Evolutionary conservation across 2,329 filamentous ascomycete species (phyloP).

Genomic region (Zasmidium cellare): DNA sequence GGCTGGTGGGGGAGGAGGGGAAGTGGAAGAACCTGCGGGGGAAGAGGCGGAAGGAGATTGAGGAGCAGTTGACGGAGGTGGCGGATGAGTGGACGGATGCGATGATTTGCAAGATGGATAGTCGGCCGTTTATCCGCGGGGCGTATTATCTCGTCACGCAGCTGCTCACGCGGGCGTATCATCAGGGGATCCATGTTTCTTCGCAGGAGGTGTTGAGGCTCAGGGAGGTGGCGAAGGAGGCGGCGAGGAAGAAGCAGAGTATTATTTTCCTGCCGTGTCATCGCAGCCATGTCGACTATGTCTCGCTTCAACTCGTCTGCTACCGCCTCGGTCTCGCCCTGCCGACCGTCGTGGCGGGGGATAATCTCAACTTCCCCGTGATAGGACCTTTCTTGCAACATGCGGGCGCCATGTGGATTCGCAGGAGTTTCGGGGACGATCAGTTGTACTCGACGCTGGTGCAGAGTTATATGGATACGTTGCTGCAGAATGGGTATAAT

Average conservation of each 20-base stretch:
- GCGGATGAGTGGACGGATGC: constrained; percentile 83
- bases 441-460: constrained; percentile 88
- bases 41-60: constrained; percentile 52
- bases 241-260: constrained; percentile 84
- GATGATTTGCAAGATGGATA: constrained; percentile 99
- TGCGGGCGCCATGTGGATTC: constrained; percentile 96
- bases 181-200: constrained; percentile 93
- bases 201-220: constrained; percentile 88
- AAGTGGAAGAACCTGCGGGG: constrained; percentile 56
- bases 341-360: constrained; percentile 89
- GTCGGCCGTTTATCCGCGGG: constrained; percentile 83
- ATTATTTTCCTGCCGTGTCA: constrained; percentile 96
- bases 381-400: constrained; percentile 90
- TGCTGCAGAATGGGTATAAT: constrained; percentile 88
- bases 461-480: constrained; percentile 90
- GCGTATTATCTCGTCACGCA: constrained; percentile 91
- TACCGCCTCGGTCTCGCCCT: constrained; percentile 87
- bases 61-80: constrained; percentile 73
- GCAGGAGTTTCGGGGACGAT: constrained; percentile 88
- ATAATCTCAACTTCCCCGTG: constrained; percentile 92
- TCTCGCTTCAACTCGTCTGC: constrained; percentile 91
- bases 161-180: constrained; percentile 86
- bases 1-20: constrained; percentile 49
- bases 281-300: constrained; percentile 93
- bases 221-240: constrained; percentile 77